A percentile compares a stretch with the other conserved stretches of the same genome.
phyloP scores from a whole-genome alignment of 192 early-diverging fungal genomes.

The Geranomyces variabilis region DNA sequence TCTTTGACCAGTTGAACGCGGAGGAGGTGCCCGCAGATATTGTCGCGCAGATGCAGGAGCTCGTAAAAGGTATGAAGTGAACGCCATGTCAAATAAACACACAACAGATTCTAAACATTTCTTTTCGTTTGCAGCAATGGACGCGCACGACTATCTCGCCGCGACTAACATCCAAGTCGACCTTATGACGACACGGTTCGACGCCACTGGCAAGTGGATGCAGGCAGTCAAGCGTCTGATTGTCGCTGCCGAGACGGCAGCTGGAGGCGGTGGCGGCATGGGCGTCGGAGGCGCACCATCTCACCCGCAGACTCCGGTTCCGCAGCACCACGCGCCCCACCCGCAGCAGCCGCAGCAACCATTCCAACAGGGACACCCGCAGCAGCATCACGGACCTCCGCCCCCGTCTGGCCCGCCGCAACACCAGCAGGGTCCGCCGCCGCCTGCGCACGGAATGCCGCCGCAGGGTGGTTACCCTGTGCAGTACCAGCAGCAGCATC shows the following conservation, averaged over 20 bases:
- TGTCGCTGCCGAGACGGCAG: slow-evolving; percentile 47
- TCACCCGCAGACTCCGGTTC: not conserved
- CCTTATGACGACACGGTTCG: slow-evolving; percentile 70
- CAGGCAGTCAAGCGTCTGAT: slow-evolving; percentile 73
- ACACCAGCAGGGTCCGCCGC: slow-evolving; percentile 1
- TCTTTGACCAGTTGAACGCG: slow-evolving; percentile 89
- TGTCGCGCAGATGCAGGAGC: slow-evolving; percentile 60
- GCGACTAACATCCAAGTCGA: slow-evolving; percentile 68
- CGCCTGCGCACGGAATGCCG: not conserved
- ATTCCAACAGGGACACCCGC: not conserved
- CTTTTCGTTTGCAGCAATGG: slow-evolving; percentile 42
- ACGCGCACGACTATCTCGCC: slow-evolving; percentile 53
- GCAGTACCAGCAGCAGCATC: slow-evolving; percentile 5
- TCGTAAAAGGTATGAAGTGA: slow-evolving; percentile 62
- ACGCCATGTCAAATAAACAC: not conserved
- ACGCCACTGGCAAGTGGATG: slow-evolving; percentile 66
- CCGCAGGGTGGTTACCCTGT: not conserved
- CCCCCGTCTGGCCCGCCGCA: slow-evolving; percentile 3
- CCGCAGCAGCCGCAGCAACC: not conserved
- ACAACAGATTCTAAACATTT: no score
- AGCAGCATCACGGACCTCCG: slow-evolving; percentile 8
- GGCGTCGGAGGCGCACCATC: no score
- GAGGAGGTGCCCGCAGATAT: slow-evolving; percentile 68
- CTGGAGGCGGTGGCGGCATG: not conserved
- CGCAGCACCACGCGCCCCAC: not conserved